A percentile compares a stretch with the other conserved stretches of the same genome.
These are phyloP conservation scores for Nyctanthes arbortristis DNA, from an alignment of 257 asterid species.

Conservation along the genomic window DNA sequence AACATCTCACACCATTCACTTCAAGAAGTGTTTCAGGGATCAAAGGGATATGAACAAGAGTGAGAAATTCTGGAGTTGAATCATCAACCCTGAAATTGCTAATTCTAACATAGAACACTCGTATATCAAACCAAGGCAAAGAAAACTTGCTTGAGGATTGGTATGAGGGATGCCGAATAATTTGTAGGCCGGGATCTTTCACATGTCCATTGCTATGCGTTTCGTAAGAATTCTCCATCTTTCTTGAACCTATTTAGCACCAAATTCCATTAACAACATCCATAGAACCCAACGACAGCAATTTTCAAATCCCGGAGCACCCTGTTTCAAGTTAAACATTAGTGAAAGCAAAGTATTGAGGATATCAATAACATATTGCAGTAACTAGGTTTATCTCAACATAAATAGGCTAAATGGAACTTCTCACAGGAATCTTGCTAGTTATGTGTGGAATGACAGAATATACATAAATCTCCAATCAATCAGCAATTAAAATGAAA, in stretches of 20 bases:
- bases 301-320: neutral
- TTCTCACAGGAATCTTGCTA: neutral
- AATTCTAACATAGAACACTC: conserved; percentile 74
- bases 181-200: neutral
- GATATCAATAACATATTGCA: neutral
- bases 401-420: neutral
- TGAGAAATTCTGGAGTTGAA: conserved; percentile 68
- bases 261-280: neutral
- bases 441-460: neutral
- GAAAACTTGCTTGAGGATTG: neutral
- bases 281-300: neutral
- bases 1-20: conserved; percentile 70
- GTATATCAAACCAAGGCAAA: conserved; percentile 30
- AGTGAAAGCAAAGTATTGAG: neutral
- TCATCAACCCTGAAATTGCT: conserved; percentile 67
- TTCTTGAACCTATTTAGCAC: neutral
- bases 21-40: conserved; percentile 71
- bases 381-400: too few species aligned
- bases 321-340: neutral
- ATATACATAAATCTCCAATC: neutral
- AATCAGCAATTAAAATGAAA: neutral
- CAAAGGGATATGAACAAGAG: conserved; percentile 67
- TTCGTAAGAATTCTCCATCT: conserved; percentile 6
- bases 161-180: neutral
- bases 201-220: neutral